Base-by-base conservation (phyloP, 176 grass and related monocot species). In the Bromus sterilis region DNA sequence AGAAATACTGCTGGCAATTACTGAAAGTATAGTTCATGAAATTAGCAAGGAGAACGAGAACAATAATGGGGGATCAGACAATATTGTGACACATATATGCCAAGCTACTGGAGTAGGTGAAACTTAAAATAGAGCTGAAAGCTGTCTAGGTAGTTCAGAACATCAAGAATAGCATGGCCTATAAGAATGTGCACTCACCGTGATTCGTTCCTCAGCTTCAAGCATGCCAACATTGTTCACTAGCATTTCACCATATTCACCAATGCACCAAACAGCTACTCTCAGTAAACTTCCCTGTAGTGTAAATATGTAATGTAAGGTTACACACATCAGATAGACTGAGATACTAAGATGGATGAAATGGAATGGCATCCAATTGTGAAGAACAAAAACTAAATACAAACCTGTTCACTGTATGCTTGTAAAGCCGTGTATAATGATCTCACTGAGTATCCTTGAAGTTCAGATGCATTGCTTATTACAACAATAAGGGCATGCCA, bases 211-310 rank as follows among this genome's bases (percentile, higher is more conserved):
- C 62, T 98, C 95, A 55, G 65, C 59, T 43, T 89, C 86, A 62
- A 98, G 88, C 39, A 85, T 83, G 62, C 90, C 90, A 39, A 93
- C 84, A 91, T 98, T 94, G 67, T 89, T 94, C 48, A 98, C 95
- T 82, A 98, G 60, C 95, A 98, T 94, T 87, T 98, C 95, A 44
- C 95, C 95, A 82, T 98, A 98, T 79, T 98, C 95, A 79, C 95
- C 95, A 56, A 98, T 91, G 82, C 92, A 98, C 95, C 95, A 98
- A 58, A 98, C 88, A 91, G 86, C 78, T 75, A 91, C 92, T 84
- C 90, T 89, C 60, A 98, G 84, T 91, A 98, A 91, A 85, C 90
- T 98, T 91, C 82, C 90, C 95, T 98, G 86, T 35, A 84, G 21
- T 70, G 46, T 77, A 79, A 77, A 35, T 69, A 29, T 62, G 74